phyloP scores from a whole-genome alignment of 2,329 filamentous ascomycete genomes.

The Cordyceps javanica region DNA sequence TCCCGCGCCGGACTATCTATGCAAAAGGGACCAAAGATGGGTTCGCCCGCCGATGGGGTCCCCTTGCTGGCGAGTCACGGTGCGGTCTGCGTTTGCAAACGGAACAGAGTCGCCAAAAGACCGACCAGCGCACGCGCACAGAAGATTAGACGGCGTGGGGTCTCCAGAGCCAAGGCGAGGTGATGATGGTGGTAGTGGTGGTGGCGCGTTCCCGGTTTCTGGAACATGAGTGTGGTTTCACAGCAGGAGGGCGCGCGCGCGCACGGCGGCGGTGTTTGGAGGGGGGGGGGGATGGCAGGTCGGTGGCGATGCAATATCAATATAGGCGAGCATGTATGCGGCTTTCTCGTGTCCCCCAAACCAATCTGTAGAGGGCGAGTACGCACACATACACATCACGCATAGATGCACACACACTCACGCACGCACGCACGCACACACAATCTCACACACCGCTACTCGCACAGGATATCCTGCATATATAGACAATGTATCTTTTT shows the following conservation, averaged over 20 bases:
- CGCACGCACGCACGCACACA: neutral
- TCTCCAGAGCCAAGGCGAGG: too few species aligned
- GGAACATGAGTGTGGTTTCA: neutral
- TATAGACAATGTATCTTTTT: neutral
- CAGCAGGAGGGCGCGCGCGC: neutral
- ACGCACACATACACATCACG: neutral
- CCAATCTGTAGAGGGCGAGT: neutral
- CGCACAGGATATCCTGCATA: neutral
- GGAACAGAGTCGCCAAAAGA: too few species aligned
- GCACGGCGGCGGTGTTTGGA: neutral
- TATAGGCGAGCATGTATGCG: neutral
- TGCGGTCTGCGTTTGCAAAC: too few species aligned
- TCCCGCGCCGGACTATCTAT: too few species aligned
- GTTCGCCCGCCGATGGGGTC: too few species aligned
- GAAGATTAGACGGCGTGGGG: neutral
- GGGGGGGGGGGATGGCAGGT: too few species aligned
- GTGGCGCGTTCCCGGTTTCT: neutral
- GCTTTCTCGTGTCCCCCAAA: neutral
- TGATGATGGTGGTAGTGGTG: neutral
- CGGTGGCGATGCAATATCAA: slow-evolving; percentile 5
- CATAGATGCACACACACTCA: neutral
- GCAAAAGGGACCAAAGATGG: too few species aligned
- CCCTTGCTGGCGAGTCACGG: too few species aligned
- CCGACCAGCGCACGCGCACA: too few species aligned
- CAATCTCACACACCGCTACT: slow-evolving; percentile 8